Conservation (phyloP, 768 basidiomycete species). For the Trametes meyenii region DNA sequence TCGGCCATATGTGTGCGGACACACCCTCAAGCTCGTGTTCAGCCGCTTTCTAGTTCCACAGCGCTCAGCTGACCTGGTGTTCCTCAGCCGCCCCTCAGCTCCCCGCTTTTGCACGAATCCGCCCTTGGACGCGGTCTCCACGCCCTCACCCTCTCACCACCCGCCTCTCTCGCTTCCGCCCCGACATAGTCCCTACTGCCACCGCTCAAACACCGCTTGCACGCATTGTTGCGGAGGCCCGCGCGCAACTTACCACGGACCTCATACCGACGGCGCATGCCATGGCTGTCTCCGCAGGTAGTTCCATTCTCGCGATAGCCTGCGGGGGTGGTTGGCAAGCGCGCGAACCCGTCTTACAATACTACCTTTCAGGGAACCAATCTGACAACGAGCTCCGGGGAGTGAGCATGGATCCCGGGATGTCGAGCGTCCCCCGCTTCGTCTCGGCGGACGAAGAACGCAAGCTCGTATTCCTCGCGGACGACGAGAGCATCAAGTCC, state of each 20-base stretch:
- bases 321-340: constrained; percentile 39
- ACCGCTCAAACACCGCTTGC: constrained; percentile 29
- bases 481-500: constrained; percentile 41
- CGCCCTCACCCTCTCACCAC: constrained; percentile 36
- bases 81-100: constrained; percentile 9
- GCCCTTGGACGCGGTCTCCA: constrained; percentile 30
- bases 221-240: constrained; percentile 38
- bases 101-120: constrained; percentile 10
- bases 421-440: constrained; percentile 29
- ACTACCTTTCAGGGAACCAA: constrained; percentile 31
- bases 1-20: neutral
- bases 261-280: constrained; percentile 14
- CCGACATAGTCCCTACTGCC: constrained; percentile 25
- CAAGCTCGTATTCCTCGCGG: constrained; percentile 42
- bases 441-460: constrained; percentile 36
- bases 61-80: neutral
- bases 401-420: constrained; percentile 26
- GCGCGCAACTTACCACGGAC: constrained; percentile 37
- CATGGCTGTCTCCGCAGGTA: constrained; percentile 28
- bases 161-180: constrained; percentile 40
- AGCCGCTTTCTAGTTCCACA: neutral
- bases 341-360: constrained; percentile 35
- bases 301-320: constrained; percentile 32
- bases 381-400: constrained; percentile 20
- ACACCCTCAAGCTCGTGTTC: constrained; percentile 8